Base-by-base conservation (phyloP, 2,329 filamentous ascomycete species). In the Stagonosporopsis vannaccii region DNA sequence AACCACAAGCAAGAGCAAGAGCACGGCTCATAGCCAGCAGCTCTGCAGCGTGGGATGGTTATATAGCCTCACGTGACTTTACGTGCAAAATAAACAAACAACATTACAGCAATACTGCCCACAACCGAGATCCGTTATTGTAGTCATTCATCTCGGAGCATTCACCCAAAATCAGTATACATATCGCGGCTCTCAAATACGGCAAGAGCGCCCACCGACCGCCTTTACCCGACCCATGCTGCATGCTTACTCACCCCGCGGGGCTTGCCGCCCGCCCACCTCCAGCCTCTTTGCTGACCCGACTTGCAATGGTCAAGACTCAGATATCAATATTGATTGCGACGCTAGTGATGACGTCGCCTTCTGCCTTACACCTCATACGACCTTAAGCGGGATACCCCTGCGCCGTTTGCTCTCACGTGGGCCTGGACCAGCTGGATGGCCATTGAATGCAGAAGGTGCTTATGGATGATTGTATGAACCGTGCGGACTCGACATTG, bases 281-380 rank as follows among this genome's bases (percentile, higher is more conserved):
- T 11, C 35, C 25, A 49, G 45, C 52, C 41, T 47, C 36, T 47
- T 19, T 51, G 47, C 53, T 56, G 42, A 56, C 53, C 42, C 19
- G 36, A 23, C 11, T 2, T 28, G 2, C 20, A 30, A 32, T 19
- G 35, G 25, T 11, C 11, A 36, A 36, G 35, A 19, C 22, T 19
- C 45, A 19, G 30, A 46, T 37, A 22, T 40, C 22, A 17, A 15
- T 37, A 51, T 51, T 51, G 42, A 46, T 42, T 51, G 26, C 35
- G 7, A 32, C 25, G 12, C 23, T 47, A 46, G 51, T 51, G 47
- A 56, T 56, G 28, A 51, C 37, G 43, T 51, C 12, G 37, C 47
- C 51, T 56, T 47, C 15, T 42, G 30, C 40, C 15, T 32, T n/a
- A n/a, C 12, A 7, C 30, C 39, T 6, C 13, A 42, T 56, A 32